phyloP scores from a whole-genome alignment of 2,329 filamentous ascomycete genomes.

The Geosmithia morbida region DNA sequence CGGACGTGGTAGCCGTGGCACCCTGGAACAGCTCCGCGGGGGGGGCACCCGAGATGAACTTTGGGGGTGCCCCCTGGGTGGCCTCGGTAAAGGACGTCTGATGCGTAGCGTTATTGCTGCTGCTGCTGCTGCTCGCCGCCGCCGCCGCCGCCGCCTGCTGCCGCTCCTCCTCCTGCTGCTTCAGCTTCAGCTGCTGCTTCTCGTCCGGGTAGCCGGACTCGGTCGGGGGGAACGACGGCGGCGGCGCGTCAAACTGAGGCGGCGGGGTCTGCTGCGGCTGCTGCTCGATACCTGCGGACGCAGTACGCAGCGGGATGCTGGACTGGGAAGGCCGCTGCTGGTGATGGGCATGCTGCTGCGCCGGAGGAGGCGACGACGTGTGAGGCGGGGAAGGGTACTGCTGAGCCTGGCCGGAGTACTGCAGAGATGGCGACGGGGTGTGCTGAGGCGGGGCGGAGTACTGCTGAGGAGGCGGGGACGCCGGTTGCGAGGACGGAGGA shows the following conservation, averaged over 20 bases:
- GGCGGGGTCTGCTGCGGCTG: constrained; percentile 10
- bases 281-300: constrained; percentile 10
- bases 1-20: constrained; percentile 34
- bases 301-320: constrained; percentile 10
- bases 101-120: constrained; percentile 4
- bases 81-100: not conserved
- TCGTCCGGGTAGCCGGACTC: constrained; percentile 12
- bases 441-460: constrained; percentile 11
- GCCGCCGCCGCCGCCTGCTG: constrained; percentile 15
- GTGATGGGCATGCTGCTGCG: constrained; percentile 4
- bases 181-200: constrained; percentile 11
- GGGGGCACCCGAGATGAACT: constrained; percentile 23
- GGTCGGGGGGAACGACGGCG: constrained; percentile 10
- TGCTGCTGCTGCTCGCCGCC: constrained; percentile 4
- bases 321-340: constrained; percentile 7
- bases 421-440: constrained; percentile 1
- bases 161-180: constrained; percentile 6
- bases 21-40: constrained; percentile 46
- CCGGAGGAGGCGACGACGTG: constrained; percentile 6
- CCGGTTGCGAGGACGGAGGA: constrained; percentile 6
- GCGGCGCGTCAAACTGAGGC: constrained; percentile 14
- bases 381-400: constrained; percentile 5
- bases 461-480: constrained; percentile 3
- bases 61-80: constrained; percentile 7
- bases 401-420: constrained; percentile 4